These are phyloP conservation scores for Cephalotrichum gorgonifer DNA, from an alignment of 2,329 filamentous ascomycete genomes.

Conservation along the genomic window DNA sequence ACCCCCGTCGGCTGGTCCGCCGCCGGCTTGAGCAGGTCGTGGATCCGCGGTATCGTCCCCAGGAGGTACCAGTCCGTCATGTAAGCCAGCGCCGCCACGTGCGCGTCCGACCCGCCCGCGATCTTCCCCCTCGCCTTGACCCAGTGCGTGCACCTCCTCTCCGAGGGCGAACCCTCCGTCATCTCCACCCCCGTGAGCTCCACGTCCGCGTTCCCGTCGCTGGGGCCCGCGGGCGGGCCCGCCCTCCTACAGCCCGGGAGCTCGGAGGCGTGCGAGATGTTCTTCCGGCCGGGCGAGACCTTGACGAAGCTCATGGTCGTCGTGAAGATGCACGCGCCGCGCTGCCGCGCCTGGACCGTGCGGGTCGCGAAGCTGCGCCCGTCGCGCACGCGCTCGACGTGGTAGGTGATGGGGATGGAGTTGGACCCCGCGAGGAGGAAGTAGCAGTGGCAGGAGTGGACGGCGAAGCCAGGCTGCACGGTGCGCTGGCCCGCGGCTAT, in stretches of 20 bases:
- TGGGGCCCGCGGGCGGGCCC: constrained; percentile 28
- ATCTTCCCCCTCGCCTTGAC: constrained; percentile 66
- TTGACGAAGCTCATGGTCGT: constrained; percentile 84
- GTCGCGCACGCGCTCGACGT: constrained; percentile 88
- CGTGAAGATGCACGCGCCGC: constrained; percentile 85
- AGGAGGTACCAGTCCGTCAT: constrained; percentile 92
- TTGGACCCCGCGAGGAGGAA: constrained; percentile 86
- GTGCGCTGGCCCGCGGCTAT: constrained; percentile 82
- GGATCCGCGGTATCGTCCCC: constrained; percentile 72
- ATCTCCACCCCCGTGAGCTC: constrained; percentile 20
- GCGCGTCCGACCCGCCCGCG: constrained; percentile 68
- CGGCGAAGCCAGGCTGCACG: constrained; percentile 66
- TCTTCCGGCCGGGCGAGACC: constrained; percentile 38
- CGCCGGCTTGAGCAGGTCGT: constrained; percentile 54
- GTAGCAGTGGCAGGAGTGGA: constrained; percentile 98
- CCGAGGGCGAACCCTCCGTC: constrained; percentile 34
- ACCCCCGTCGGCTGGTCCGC: not conserved
- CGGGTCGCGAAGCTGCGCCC: constrained; percentile 83
- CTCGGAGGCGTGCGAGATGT: constrained; percentile 52
- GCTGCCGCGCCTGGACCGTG: constrained; percentile 90
- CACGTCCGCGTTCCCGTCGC: constrained; percentile 31
- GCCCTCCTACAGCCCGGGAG: constrained; percentile 23
- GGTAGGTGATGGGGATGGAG: constrained; percentile 80
- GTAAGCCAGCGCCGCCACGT: constrained; percentile 83
- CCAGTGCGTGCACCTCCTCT: constrained; percentile 65